These are phyloP conservation scores for Ehretia macrophylla DNA, from an alignment of 257 asterid genomes.

Conservation along the genomic window DNA sequence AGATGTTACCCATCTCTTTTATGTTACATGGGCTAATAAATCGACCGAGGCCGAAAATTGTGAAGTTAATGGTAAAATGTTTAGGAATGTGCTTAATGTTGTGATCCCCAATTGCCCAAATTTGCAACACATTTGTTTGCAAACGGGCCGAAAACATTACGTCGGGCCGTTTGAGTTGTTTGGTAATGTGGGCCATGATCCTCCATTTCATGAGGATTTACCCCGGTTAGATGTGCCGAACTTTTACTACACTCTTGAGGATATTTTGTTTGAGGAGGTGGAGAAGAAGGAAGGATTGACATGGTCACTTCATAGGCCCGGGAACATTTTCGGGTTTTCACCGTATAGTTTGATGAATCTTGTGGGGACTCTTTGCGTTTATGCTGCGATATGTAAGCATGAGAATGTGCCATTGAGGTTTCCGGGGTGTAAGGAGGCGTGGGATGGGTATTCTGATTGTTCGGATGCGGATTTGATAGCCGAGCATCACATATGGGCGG, in stretches of 20 bases:
- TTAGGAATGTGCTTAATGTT: conserved; percentile 47
- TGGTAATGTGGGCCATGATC: conserved; percentile 47
- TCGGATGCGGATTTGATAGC: conserved; percentile 90
- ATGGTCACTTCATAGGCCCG: conserved; percentile 87
- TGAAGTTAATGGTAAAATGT: conserved; percentile 66
- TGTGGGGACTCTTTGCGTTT: conserved; percentile 71
- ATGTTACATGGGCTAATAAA: conserved; percentile 72
- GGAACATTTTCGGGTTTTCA: conserved; percentile 72
- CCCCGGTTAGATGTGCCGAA: conserved; percentile 54
- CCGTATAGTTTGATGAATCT: conserved; percentile 76
- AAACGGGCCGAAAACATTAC: conserved; percentile 84
- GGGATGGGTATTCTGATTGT: conserved; percentile 80
- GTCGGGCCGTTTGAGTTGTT: conserved; percentile 47
- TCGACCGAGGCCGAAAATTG: conserved; percentile 70
- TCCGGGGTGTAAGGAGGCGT: conserved; percentile 60
- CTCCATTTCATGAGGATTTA: conserved; percentile 75
- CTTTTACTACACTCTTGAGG: conserved; percentile 67
- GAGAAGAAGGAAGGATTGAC: conserved; percentile 68
- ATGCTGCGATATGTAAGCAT: conserved; percentile 88
- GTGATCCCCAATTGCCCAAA: conserved; percentile 66
- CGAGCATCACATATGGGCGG: conserved; percentile 93
- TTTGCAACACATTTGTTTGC: conserved; percentile 67
- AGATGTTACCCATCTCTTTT: conserved; percentile 72
- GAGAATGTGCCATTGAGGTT: conserved; percentile 63
- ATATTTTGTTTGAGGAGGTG: conserved; percentile 59